These are phyloP conservation scores for Kluyveromyces aestuarii DNA, from an alignment of 805 yeast genomes.

Conservation along the genomic window DNA sequence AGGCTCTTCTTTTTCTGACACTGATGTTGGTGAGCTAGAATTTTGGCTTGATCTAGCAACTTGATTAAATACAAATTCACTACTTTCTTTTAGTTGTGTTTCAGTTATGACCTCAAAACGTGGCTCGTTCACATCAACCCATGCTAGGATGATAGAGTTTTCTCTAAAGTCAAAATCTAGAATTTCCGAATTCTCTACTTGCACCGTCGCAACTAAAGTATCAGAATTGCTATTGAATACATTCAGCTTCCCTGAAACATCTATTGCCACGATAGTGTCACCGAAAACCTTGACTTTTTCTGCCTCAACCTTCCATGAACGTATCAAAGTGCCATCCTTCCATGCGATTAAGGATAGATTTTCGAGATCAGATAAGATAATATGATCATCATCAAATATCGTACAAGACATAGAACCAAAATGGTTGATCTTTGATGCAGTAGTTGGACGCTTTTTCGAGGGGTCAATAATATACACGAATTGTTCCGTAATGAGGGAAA, in stretches of 20 bases:
- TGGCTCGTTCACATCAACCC: constrained; percentile 33
- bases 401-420: constrained; percentile 12
- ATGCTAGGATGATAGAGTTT: constrained; percentile 24
- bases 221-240: constrained; percentile 27
- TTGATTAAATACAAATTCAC: constrained; percentile 24
- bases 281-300: constrained; percentile 13
- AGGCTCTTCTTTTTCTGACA: constrained; percentile 10
- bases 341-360: constrained; percentile 13
- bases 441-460: constrained; percentile 26
- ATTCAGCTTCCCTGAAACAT: constrained; percentile 13
- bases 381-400: constrained; percentile 13
- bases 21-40: constrained; percentile 15
- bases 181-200: constrained; percentile 19
- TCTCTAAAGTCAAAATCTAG: constrained; percentile 16
- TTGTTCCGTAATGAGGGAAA: constrained; percentile 24
- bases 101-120: constrained; percentile 24
- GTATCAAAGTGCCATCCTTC: constrained; percentile 8
- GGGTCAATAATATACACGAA: constrained; percentile 63
- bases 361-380: constrained; percentile 16
- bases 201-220: constrained; percentile 27
- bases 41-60: constrained; percentile 17
- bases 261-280: constrained; percentile 15
- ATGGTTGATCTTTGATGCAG: constrained; percentile 16
- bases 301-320: constrained; percentile 17
- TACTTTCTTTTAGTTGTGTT: constrained; percentile 12